Evolutionary conservation across 2,329 filamentous ascomycete genomes (phyloP).

Genomic region (Parastagonospora nodorum): DNA sequence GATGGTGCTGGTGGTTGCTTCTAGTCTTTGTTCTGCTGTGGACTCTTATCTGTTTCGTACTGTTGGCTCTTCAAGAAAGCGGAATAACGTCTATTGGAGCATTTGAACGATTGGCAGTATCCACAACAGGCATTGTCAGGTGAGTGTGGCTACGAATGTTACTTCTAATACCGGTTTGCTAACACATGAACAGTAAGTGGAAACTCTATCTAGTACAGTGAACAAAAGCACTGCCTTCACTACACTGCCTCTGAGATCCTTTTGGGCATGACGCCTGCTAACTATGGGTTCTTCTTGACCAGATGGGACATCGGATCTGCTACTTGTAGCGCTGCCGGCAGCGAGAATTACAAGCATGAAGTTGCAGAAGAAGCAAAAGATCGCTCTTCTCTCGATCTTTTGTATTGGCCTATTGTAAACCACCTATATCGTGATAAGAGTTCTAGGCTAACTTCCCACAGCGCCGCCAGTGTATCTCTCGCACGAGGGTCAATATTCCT

Average conservation of each 20-base stretch:
- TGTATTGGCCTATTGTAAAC: constrained; percentile 8
- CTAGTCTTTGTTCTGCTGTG: constrained; percentile 7
- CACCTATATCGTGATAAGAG: not conserved
- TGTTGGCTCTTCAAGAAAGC: constrained; percentile 6
- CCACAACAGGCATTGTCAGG: constrained; percentile 9
- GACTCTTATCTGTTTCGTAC: constrained; percentile 4
- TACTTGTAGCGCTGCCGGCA: constrained; percentile 5
- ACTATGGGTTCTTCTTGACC: no score
- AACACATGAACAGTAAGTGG: no score
- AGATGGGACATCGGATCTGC: constrained; percentile 8
- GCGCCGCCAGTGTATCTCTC: constrained; percentile 9
- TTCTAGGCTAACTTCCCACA: not conserved
- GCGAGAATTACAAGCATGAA: constrained; percentile 8
- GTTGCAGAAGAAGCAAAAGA: constrained; percentile 7
- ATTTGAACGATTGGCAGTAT: constrained; percentile 7
- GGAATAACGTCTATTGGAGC: constrained; percentile 1
- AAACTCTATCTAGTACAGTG: no score
- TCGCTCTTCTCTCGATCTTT: constrained; percentile 12
- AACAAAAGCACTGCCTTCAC: no score
- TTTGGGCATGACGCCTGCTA: no score
- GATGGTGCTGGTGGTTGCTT: constrained; percentile 7
- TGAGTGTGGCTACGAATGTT: no score
- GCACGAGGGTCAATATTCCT: constrained; percentile 11
- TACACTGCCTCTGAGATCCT: no score
- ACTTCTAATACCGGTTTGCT: no score